Base-by-base conservation (phyloP, 2,329 filamentous ascomycete genomes). In the Chrysosporium keratinophilum region DNA sequence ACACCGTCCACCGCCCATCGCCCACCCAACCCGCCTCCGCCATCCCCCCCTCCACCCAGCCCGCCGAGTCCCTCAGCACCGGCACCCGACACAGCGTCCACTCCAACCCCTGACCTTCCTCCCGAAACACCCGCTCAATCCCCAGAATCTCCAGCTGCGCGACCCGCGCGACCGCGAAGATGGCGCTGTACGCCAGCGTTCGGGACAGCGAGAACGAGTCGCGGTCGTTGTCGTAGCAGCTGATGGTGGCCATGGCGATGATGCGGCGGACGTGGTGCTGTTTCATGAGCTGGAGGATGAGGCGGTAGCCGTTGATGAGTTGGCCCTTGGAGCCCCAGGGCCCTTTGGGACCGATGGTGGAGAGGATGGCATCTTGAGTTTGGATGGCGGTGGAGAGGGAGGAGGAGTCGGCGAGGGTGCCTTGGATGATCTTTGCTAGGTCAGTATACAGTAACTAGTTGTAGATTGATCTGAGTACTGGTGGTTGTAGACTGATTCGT, bases 211-310 rank as follows among this genome's bases (percentile, higher is more conserved):
- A 61, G 40, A 58, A 62, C 0, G 47, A 15, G 42, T 70, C 68
- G n/a, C 63, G 57, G 0, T 58, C 52, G 0, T n/a, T n/a, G n/a
- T 56, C 53, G n/a, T 59, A 53, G 23, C 63, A 57, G 6, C 68
- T 67, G 7, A 67, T 41, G 3, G 68, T 71, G 7, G 63, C 58
- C 65, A 69, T 69, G 4, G 63, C 66, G 14, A 69, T 57, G 37
- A 71, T 67, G 9, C 69, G 63, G 3, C 57, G 28, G 41, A 69
- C 65, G 54, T 60, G 56, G 44, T 67, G 60, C 45, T 62, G 23
- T n/a, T 58, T 59, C 64, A 66, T 66, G 10, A 63, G 43, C n/a
- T 56, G 55, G 33, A 67, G 54, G 39, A 65, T 55, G 9, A 56
- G 43, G 7, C 52, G 52, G 43, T 59, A 59, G 48, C 57, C 57